Evolutionary conservation across 208 protist species (phyloP).

Genomic region (Leishmania major): DNA sequence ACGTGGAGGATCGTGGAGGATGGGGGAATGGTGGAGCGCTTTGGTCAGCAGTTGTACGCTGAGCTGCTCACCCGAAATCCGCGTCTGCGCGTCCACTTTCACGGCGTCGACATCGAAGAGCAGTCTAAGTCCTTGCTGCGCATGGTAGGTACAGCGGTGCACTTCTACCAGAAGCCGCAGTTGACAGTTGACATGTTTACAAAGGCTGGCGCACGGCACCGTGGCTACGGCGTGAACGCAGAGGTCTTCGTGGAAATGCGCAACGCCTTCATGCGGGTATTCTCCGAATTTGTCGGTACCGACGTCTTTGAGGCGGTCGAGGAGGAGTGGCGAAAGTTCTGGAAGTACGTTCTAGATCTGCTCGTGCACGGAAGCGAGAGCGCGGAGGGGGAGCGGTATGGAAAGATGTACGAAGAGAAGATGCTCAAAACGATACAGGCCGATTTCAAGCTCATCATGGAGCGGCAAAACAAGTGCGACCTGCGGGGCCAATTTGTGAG

Average conservation of each 20-base stretch:
- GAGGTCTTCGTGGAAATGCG: slow-evolving; percentile 58
- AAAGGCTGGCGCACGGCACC: slow-evolving; percentile 66
- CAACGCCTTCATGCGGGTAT: slow-evolving; percentile 71
- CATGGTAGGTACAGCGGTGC: slow-evolving; percentile 70
- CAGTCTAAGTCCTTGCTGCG: slow-evolving; percentile 59
- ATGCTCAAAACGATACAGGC: slow-evolving; percentile 52
- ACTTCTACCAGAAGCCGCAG: slow-evolving; percentile 70
- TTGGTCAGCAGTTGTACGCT: slow-evolving; percentile 66
- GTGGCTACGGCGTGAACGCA: slow-evolving; percentile 62
- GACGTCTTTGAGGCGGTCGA: slow-evolving; percentile 53
- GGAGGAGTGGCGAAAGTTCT: slow-evolving; percentile 75
- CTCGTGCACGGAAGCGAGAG: slow-evolving; percentile 57
- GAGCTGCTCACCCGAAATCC: slow-evolving; percentile 57
- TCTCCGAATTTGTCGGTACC: slow-evolving; percentile 69
- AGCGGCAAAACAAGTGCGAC: slow-evolving; percentile 53
- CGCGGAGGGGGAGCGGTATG: slow-evolving; percentile 59
- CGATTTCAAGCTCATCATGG: slow-evolving; percentile 58
- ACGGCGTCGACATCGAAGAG: slow-evolving; percentile 62
- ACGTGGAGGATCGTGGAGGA: slow-evolving; percentile 73
- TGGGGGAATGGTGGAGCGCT: slow-evolving; percentile 50
- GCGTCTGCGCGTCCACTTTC: slow-evolving; percentile 57
- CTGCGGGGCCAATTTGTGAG: slow-evolving; percentile 57
- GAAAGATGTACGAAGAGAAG: slow-evolving; percentile 42
- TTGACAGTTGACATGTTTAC: slow-evolving; percentile 60
- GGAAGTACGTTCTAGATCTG: slow-evolving; percentile 52